Evolutionary conservation across 257 asterid genomes (phyloP).

Genomic region (Solanum etuberosum): DNA sequence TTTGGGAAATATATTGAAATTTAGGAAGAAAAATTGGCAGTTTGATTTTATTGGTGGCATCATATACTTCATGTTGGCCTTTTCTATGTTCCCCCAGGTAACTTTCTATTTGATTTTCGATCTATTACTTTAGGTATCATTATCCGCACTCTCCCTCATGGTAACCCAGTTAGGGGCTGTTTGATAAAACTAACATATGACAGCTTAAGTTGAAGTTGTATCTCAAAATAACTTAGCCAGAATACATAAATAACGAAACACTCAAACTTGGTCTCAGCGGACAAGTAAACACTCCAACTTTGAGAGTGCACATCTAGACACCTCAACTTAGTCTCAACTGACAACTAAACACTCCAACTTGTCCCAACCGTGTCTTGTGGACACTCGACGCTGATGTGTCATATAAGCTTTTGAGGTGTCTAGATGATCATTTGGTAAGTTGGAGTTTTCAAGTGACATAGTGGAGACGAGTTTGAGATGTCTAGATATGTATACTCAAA

Average conservation of each 20-base stretch:
- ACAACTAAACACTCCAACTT: background rate
- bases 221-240: background rate
- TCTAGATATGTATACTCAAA: background rate
- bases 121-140: background rate
- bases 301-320: background rate
- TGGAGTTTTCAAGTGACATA: background rate
- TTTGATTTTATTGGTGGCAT: conserved; percentile 92
- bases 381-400: background rate
- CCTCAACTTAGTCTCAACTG: background rate
- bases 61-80: conserved; percentile 75
- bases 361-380: background rate
- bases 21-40: conserved; percentile 99
- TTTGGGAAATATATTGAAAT: conserved; percentile 92
- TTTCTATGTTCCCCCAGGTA: conserved; percentile 99
- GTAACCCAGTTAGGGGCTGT: background rate
- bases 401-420: background rate
- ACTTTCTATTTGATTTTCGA: background rate
- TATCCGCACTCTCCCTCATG: background rate
- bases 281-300: background rate
- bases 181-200: background rate
- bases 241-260: background rate
- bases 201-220: background rate
- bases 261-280: background rate
- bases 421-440: background rate
- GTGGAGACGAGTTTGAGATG: background rate